A percentile compares a stretch with the other conserved stretches of the same genome.
Evolutionary conservation across 768 basidiomycete genomes (phyloP).

Genomic region (Amanita subjunquillea): DNA sequence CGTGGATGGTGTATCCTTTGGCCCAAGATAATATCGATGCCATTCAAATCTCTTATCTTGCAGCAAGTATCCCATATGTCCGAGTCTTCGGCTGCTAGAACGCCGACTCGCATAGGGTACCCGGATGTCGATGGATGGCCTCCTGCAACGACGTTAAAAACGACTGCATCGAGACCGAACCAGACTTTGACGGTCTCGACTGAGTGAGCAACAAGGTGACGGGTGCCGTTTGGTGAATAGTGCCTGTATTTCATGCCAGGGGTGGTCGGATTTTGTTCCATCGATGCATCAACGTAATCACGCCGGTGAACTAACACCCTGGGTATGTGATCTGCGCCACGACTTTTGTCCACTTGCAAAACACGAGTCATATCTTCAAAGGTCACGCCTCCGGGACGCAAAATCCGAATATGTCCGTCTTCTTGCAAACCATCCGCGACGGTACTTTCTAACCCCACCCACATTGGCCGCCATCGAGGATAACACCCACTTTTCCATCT

Average conservation of each 20-base stretch:
- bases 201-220: slow-evolving; percentile 62
- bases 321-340: slow-evolving; percentile 22
- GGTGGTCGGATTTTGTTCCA: slow-evolving; percentile 80
- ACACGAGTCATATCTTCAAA: slow-evolving; percentile 75
- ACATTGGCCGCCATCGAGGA: slow-evolving; percentile 90
- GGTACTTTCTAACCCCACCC: slow-evolving; percentile 92
- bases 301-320: slow-evolving; percentile 69
- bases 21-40: slow-evolving; percentile 43
- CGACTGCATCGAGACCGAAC: slow-evolving; percentile 18
- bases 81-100: slow-evolving; percentile 57
- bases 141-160: slow-evolving; percentile 33
- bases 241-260: slow-evolving; percentile 99
- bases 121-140: slow-evolving; percentile 8
- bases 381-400: slow-evolving; percentile 88
- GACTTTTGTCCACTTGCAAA: slow-evolving; percentile 30
- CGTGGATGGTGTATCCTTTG: slow-evolving; percentile 44
- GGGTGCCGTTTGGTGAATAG: slow-evolving; percentile 86
- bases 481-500: slow-evolving; percentile 57
- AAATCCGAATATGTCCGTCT: slow-evolving; percentile 68
- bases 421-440: slow-evolving; percentile 81
- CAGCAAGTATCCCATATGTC: slow-evolving; percentile 24
- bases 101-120: slow-evolving; percentile 43
- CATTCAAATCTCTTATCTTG: slow-evolving; percentile 35
- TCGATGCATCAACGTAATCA: slow-evolving; percentile 60
- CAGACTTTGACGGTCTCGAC: slow-evolving; percentile 29